A percentile compares a stretch with the other conserved stretches of the same genome.
phyloP scores from a whole-genome alignment of 371 early-diverging fungal genomes.

The Coemansia sp. region DNA sequence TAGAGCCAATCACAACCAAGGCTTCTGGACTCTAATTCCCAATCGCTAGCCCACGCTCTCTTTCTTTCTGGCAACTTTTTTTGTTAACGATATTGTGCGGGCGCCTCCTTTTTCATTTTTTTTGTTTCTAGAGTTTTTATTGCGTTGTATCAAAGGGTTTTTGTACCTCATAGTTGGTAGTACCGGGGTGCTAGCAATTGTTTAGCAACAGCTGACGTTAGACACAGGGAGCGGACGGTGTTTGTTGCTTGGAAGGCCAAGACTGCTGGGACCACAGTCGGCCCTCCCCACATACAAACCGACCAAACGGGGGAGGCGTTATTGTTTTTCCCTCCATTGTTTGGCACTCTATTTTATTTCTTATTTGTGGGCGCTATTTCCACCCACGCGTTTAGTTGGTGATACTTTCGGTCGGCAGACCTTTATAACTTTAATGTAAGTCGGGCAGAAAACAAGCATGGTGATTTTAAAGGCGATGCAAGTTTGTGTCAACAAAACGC shows the following conservation, averaged over 20 bases:
- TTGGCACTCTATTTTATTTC: slow-evolving; percentile 2
- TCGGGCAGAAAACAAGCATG: neutral
- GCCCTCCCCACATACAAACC: neutral
- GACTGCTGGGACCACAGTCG: neutral
- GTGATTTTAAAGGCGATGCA: neutral
- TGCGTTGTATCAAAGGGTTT: too few relatives aligned
- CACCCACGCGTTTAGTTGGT: neutral
- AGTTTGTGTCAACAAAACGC: neutral
- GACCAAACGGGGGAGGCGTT: neutral
- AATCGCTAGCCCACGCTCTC: neutral
- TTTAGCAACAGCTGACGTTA: too few relatives aligned
- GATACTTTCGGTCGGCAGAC: neutral
- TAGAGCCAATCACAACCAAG: neutral
- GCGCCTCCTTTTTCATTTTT: neutral
- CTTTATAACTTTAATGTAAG: neutral
- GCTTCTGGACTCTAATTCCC: neutral
- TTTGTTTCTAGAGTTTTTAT: neutral
- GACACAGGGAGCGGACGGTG: too few relatives aligned
- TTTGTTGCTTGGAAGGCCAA: neutral
- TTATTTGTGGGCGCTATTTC: neutral
- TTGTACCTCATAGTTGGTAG: too few relatives aligned
- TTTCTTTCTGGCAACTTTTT: neutral
- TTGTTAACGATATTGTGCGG: neutral
- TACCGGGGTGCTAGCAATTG: too few relatives aligned
- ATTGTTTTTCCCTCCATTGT: neutral